These are phyloP conservation scores for Debaryomyces nepalensis DNA, from an alignment of 1,139 yeast genomes.

Conservation along the genomic window DNA sequence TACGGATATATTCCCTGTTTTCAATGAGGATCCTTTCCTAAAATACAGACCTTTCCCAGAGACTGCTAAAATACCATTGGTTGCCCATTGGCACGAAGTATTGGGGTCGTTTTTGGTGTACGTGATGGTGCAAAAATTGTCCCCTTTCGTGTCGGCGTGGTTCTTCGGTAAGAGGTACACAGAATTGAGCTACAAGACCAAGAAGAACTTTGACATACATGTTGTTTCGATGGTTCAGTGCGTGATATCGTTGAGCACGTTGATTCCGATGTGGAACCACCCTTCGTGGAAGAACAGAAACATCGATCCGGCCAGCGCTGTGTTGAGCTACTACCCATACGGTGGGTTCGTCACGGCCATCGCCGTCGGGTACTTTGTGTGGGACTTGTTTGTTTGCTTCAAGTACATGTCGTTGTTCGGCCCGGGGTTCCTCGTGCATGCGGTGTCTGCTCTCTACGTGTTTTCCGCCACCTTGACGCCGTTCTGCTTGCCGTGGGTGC, in stretches of 20 bases:
- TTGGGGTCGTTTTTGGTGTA: constrained; percentile 45
- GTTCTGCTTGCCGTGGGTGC: constrained; percentile 73
- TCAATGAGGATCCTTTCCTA: constrained; percentile 48
- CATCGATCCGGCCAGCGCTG: constrained; percentile 44
- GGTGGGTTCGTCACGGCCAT: constrained; percentile 71
- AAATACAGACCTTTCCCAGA: constrained; percentile 53
- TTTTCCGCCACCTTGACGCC: constrained; percentile 59
- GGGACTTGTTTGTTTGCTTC: constrained; percentile 80
- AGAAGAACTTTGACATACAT: constrained; percentile 83
- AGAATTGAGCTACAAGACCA: constrained; percentile 47
- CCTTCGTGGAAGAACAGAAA: constrained; percentile 47
- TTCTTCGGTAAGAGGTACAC: constrained; percentile 55
- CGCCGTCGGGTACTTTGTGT: constrained; percentile 86
- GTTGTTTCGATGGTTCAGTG: constrained; percentile 88
- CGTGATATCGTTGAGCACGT: constrained; percentile 54
- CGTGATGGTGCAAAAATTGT: constrained; percentile 40
- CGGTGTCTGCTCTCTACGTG: constrained; percentile 78
- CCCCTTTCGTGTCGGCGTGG: constrained; percentile 37
- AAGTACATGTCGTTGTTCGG: constrained; percentile 72
- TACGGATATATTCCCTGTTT: constrained; percentile 28
- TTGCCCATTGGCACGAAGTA: constrained; percentile 62
- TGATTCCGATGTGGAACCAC: constrained; percentile 64
- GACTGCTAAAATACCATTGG: constrained; percentile 27
- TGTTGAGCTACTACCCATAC: constrained; percentile 76
- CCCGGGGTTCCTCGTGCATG: constrained; percentile 82